Base-by-base conservation (phyloP, 441 rosid species). In the Metrosideros polymorpha region DNA sequence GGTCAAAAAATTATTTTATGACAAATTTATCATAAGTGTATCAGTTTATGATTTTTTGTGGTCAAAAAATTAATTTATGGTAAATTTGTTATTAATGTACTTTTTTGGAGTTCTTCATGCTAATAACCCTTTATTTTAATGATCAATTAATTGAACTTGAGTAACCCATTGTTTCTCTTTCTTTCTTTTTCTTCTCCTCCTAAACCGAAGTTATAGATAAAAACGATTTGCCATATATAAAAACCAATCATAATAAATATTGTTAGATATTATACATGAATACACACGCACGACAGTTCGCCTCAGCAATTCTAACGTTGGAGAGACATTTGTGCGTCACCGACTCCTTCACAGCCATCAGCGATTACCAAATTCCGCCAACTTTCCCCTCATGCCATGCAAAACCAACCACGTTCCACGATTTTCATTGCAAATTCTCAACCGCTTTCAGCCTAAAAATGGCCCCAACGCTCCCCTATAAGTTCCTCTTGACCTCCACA, bases 301-400 rank as follows among this genome's bases (percentile, higher is more conserved):
- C n/a, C 47, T 10, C 47, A 24, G 76, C 59, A 75, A 17, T 18
- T 79, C 84, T 82, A 88, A 85, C 89, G 87, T 87, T 84, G 90
- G 35, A 32, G 59, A 14, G 27, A 32, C 13, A 61, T 39, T 32
- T 4, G 35, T 83, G 43, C 43, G 19, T 15, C 50, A 57, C 56
- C 35, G 42, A 22, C 15, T 56, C 29, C 86, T 19, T 61, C 85
- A 55, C 30, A 9, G 25, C 30, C n/a, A 51, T 86, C 42, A 22
- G 12, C 79, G 25, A 39, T 22, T 71, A 71, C 47, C 79, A 22
- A 71, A 71, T 71, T 42, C 79, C 45, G 77, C 7, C 79, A 39
- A 35, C 79, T 71, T 39, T 10, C 79, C n/a, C 86, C 91, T 85
- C 71, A 79, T 39, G 83, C 24, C 90, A 42, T 85, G 90, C 89